Evolutionary conservation across 73 alveolate species (phyloP), one percentile per base, ranked within the genome.

Genomic region (Stentor roeselii): DNA sequence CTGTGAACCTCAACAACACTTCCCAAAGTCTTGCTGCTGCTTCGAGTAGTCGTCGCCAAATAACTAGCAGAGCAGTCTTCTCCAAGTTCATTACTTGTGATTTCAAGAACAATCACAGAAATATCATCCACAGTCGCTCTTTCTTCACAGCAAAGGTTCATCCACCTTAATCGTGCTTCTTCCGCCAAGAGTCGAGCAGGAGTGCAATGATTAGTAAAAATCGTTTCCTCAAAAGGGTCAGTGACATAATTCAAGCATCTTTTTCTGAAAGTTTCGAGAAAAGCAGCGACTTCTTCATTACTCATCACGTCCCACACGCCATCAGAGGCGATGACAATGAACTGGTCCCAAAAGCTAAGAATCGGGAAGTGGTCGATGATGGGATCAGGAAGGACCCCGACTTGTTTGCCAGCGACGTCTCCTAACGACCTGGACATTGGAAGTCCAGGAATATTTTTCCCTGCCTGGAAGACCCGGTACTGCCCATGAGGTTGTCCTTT

Each of bases 381-480:
- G 11, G 98, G 98, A 40, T 86, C 90, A 83, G 90, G 88, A 59
- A 93, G 91, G 21, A 96, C 99, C 32, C 99, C 99, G n/a, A 91
- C 96, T 78, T 82, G 42, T 60, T 93, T 96, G 15, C 98, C 99
- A 42, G 91, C 86, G 61, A 83, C 75, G 85, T 97, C 99, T 35
- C 99, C 99, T 60, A 97, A 90, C 34, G 98, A 91, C 77, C 99
- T 91, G 67, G 98, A 90, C 99, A 96, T 97, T 0, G 99, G 98
- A 3, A 97, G 85, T 30, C 99, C 99, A n/a, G 99, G 98, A 75
- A 78, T 82, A 74, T 93, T 88, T 59, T 82, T 93, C 36, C 88
- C 77, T 82, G 75, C 92, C 60, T 87, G 83, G 90, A 94, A 93
- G 36, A 93, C 97, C 80, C 98, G 82, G 76, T 78, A 83, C 42